Base-by-base conservation (phyloP, 441 rosid species). In the Populus hybrid region DNA sequence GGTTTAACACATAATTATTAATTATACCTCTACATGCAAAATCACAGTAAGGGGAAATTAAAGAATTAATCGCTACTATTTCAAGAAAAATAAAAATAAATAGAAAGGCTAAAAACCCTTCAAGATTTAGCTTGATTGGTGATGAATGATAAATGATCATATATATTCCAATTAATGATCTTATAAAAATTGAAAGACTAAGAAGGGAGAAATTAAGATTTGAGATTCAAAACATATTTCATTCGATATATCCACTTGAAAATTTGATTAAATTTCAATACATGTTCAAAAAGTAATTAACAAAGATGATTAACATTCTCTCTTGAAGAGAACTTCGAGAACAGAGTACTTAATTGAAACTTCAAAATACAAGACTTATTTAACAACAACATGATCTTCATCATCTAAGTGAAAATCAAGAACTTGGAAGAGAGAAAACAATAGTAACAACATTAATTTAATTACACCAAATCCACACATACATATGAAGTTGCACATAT, bases 391-490 rank as follows among this genome's bases (percentile, higher is more conserved):
- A 38, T 9, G 3, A n/a, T 35, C 36, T 33, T 33, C 36, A 33
- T 33, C 36, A 33, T 33, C 36, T 12, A 53, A 12, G 26, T 11
- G 20, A 33, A 35, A 28, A 67, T 42, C 75, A 72, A 42, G 10
- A 71, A 59, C 76, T 14, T 21, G 7, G 36, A 33, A 50, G 23
- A 16, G 24, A 42, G 7, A 12, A n/a, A n/a, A n/a, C n/a, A n/a
- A n/a, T n/a, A n/a, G n/a, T n/a, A 7, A 69, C 45, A 73, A 77
- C 23, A 74, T 82, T 31, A 74, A 76, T 82, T n/a, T n/a, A n/a
- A n/a, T 33, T 79, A 71, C 80, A 74, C 83, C 83, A 74, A 81
- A 79, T 81, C 84, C 45, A 38, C 85, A 77, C 68, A 76, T 76
- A n/a, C n/a, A 83, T 68, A 83, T 78, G 80, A 9, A 59, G 40